phyloP scores from a whole-genome alignment of 768 basidiomycete genomes.

The Paxillus involutus region DNA sequence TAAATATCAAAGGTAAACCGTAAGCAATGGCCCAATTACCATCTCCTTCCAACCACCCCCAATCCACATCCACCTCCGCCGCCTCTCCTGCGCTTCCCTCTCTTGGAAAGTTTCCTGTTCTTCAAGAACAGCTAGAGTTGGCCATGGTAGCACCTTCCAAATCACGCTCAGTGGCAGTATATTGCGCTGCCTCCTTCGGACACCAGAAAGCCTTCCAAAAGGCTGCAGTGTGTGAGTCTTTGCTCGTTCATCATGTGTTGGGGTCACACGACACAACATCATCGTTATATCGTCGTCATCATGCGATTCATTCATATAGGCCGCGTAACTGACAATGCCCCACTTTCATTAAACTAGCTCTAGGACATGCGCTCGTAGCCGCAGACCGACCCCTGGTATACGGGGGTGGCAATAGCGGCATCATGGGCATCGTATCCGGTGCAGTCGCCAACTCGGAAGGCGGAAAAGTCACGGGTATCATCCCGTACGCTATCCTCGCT shows the following conservation, averaged over 20 bases:
- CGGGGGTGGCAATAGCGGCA: slow-evolving; percentile 79
- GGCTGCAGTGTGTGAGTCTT: slow-evolving; percentile 68
- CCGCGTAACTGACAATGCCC: slow-evolving; percentile 4
- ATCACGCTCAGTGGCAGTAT: slow-evolving; percentile 65
- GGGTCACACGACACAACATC: neutral
- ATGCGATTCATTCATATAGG: slow-evolving; percentile 3
- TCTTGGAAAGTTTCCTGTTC: neutral
- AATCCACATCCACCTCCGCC: neutral
- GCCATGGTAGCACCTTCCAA: slow-evolving; percentile 31
- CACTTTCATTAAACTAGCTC: slow-evolving; percentile 40
- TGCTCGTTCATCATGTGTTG: neutral
- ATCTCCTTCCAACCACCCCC: slow-evolving; percentile 4
- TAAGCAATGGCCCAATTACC: slow-evolving; percentile 11
- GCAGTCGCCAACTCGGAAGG: slow-evolving; percentile 57
- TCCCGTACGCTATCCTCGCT: slow-evolving; percentile 73
- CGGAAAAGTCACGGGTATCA: slow-evolving; percentile 74
- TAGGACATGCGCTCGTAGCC: slow-evolving; percentile 71
- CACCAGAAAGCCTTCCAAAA: slow-evolving; percentile 55
- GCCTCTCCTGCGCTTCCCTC: neutral
- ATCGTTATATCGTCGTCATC: neutral
- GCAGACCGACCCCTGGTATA: slow-evolving; percentile 72
- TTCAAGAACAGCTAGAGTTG: slow-evolving; percentile 11
- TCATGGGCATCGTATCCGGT: slow-evolving; percentile 83
- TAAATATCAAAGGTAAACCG: slow-evolving; percentile 21
- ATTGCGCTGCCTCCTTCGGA: slow-evolving; percentile 79